Evolutionary conservation across 192 early-diverging fungal species (phyloP), one percentile per base, ranked within the genome.

Genomic region (Dispira parvispora): DNA sequence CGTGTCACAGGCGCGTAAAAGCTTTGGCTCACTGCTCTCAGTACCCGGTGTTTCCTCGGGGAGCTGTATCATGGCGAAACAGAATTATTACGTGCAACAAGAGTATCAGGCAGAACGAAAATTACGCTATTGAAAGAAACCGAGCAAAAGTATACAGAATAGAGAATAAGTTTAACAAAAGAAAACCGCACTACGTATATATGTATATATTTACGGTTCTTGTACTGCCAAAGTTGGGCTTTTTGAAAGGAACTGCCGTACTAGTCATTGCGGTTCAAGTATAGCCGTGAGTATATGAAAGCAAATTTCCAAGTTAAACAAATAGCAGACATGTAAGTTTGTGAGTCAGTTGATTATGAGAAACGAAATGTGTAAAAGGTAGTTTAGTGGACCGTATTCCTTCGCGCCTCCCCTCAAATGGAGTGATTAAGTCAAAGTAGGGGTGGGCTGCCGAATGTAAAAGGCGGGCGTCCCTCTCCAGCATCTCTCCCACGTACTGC

Each of bases 1-100:
- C 46, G 64, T 62, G 63, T 77, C 75, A 66, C 75, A 77, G 13
- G 75, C 75, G 25, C 72, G 75, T 72, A 77, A 73, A 52, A 77
- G 63, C 16, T 72, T 69, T 21, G 65, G 64, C 54, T 67, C 65
- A 58, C 71, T 71, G 63, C 45, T 63, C 16, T 63, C 63, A 11
- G 28, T 65, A 23, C 62, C 68, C 14, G 65, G 69, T 16, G 63
- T 57, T 16, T 65, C 52, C 25, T 64, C 63, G 52, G 65, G 53
- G 32, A 6, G 32, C 32, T 38, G 32, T 38, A 38, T 38, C 32
- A 38, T 38, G 32, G 32, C 32, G 3, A 6, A 38, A 38, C 16
- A 9, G 53, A 25, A 8, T 3, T 8, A 55, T 55, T 1, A 20
- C 49, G 16, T 3, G 49, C 49, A 4, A 50, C n/a, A 8, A 18